Base-by-base conservation (phyloP, 1,284 basidiomycete genomes). In the Pterula multifida region DNA sequence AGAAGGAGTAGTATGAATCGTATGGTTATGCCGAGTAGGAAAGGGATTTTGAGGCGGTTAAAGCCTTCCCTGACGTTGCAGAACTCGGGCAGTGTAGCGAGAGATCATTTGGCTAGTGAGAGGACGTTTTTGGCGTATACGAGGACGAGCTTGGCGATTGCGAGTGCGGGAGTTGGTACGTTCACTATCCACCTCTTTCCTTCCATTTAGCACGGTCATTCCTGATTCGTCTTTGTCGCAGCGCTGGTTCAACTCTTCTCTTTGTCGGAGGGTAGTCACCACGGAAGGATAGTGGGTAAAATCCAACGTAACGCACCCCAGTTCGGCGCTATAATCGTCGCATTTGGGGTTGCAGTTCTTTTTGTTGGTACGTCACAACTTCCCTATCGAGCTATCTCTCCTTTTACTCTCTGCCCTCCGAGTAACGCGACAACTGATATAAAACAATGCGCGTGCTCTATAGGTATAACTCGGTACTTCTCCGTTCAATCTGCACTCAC, bases 191-290 rank as follows among this genome's bases (percentile, higher is more conserved):
- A 32, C 28, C 28, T 32, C 28, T 15, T 32, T 32, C 28, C 28
- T 32, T 32, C 28, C 28, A 6, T 15, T 32, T 15, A 6, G 6
- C 28, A 6, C 15, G 28, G 28, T 32, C 28, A 6, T 32, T 32
- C 6, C 28, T 32, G 15, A 6, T 6, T 32, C 15, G 28, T 32
- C 25, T 50, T 51, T 53, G 4, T 42, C 17, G 19, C 17, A 69
- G 76, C 75, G 2, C 62, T 79, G 3, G 73, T 78, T 9, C 76
- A 79, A 57, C 62, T 79, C 6, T 76, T 79, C 59, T 71, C 69
- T 3, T 70, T 76, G 21, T 6, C 6, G 6, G 28, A 32, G 48
- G n/a, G 55, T 42, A n/a, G 49, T 47, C 23, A 48, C 65, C 11
- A 57, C 58, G 12, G 77, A 68, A 55, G 15, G 28, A 6, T 32